phyloP scores from a whole-genome alignment of 2,329 filamentous ascomycete species.

The Calonectria leucothoes region DNA sequence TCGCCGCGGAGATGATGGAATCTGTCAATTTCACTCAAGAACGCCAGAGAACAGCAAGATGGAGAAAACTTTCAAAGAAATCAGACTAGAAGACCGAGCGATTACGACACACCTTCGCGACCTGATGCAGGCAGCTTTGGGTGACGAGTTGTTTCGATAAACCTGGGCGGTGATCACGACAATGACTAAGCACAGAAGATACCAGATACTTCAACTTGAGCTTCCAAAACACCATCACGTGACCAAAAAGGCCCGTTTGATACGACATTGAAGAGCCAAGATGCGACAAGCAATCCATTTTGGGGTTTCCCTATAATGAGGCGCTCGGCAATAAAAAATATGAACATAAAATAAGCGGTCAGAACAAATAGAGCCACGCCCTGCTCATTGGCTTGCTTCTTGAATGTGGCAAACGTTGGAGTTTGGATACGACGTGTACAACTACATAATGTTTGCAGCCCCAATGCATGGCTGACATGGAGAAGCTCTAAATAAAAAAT shows the following conservation, averaged over 20 bases:
- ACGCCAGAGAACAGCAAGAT: not conserved
- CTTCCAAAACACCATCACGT: not conserved
- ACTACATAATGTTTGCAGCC: not conserved
- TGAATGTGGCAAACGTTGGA: not conserved
- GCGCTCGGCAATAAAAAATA: not conserved
- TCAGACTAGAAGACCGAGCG: not conserved
- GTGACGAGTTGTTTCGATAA: slow-evolving; percentile 35
- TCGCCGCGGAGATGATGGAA: not conserved
- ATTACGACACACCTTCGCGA: slow-evolving; percentile 11
- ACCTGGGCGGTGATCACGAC: slow-evolving; percentile 31
- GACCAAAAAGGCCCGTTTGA: not conserved
- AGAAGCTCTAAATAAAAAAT: not conserved
- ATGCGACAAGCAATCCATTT: not conserved
- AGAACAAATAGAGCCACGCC: not conserved
- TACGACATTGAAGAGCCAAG: not conserved
- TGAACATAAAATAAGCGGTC: not conserved
- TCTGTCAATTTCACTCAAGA: not conserved
- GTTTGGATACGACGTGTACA: not conserved
- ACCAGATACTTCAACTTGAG: not conserved
- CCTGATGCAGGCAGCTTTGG: slow-evolving; percentile 34
- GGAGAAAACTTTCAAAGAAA: not conserved
- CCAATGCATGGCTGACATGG: not conserved
- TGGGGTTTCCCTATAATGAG: not conserved
- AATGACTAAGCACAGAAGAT: slow-evolving; percentile 38
- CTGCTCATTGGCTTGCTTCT: not conserved